phyloP scores from a whole-genome alignment of 257 asterid species.

The Ballota nigra region DNA sequence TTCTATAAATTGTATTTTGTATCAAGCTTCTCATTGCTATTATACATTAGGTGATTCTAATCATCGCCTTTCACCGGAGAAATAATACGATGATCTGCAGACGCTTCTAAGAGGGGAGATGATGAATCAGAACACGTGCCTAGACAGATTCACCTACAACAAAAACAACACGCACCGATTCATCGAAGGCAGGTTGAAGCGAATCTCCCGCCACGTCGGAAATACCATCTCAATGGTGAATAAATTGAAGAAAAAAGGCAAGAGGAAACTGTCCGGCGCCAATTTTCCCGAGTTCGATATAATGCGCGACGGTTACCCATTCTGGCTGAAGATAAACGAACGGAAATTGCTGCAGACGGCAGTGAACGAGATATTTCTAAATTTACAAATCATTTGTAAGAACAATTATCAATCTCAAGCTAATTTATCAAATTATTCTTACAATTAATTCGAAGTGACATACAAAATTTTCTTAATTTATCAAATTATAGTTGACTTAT shows the following conservation, averaged over 20 bases:
- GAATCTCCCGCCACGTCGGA: constrained; percentile 75
- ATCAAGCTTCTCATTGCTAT: too few species aligned
- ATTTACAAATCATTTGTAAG: too few species aligned
- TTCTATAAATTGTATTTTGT: too few species aligned
- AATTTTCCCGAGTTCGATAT: constrained; percentile 46
- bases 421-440: too few species aligned
- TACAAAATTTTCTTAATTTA: too few species aligned
- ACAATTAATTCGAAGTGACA: too few species aligned
- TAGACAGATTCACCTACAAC: constrained; percentile 77
- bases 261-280: neutral
- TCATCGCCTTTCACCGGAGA: constrained; percentile 35
- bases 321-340: constrained; percentile 62
- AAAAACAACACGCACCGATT: constrained; percentile 48
- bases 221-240: constrained; percentile 75
- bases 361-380: constrained; percentile 34
- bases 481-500: too few species aligned
- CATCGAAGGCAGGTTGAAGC: constrained; percentile 47
- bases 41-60: too few species aligned
- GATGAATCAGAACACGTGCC: constrained; percentile 92
- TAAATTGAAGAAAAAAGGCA: constrained; percentile 44
- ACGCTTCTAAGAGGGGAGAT: constrained; percentile 88
- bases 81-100: constrained; percentile 52
- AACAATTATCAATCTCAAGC: too few species aligned
- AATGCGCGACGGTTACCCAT: constrained; percentile 49
- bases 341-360: constrained; percentile 59